phyloP scores from a whole-genome alignment of 805 yeast genomes.

The Candida takata region DNA sequence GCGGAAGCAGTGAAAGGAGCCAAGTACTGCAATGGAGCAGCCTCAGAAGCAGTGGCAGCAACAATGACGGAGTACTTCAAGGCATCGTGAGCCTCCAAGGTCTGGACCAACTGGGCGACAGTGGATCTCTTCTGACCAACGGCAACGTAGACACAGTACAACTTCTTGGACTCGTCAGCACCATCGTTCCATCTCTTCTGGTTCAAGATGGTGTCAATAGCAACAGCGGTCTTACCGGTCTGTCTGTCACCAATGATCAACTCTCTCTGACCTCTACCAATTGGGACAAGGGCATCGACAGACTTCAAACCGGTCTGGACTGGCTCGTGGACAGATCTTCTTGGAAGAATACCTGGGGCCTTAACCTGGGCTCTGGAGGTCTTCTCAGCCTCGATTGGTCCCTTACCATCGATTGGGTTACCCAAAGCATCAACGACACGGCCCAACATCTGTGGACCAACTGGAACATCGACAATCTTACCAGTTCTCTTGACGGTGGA shows the following conservation, averaged over 20 bases:
- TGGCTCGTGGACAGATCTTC: conserved; percentile 97
- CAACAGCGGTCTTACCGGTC: conserved; percentile 99
- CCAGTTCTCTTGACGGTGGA: conserved; percentile 99
- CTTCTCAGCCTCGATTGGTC: conserved; percentile 84
- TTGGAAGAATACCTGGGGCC: conserved; percentile 99
- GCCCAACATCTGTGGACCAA: conserved; percentile 96
- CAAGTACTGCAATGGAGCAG: conserved; percentile 99
- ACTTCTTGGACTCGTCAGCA: conserved; percentile 91
- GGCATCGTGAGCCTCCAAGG: conserved; percentile 97
- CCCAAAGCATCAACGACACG: conserved; percentile 99
- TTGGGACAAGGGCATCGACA: conserved; percentile 97
- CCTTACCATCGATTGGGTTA: conserved; percentile 99
- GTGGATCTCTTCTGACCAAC: conserved; percentile 99
- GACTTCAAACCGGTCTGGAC: conserved; percentile 99
- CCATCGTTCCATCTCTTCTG: conserved; percentile 99
- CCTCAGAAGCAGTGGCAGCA: conserved; percentile 99
- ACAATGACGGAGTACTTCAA: conserved; percentile 95
- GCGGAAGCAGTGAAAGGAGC: conserved; percentile 99
- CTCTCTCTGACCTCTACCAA: conserved; percentile 99
- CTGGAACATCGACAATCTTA: conserved; percentile 97
- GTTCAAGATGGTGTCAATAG: conserved; percentile 95
- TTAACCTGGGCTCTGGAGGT: conserved; percentile 95
- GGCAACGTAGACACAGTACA: conserved; percentile 99
- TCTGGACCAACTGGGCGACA: conserved; percentile 98
- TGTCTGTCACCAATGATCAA: conserved; percentile 99